Base-by-base conservation (phyloP, 2,329 filamentous ascomycete species). In the Clarireedia homoeocarpa region DNA sequence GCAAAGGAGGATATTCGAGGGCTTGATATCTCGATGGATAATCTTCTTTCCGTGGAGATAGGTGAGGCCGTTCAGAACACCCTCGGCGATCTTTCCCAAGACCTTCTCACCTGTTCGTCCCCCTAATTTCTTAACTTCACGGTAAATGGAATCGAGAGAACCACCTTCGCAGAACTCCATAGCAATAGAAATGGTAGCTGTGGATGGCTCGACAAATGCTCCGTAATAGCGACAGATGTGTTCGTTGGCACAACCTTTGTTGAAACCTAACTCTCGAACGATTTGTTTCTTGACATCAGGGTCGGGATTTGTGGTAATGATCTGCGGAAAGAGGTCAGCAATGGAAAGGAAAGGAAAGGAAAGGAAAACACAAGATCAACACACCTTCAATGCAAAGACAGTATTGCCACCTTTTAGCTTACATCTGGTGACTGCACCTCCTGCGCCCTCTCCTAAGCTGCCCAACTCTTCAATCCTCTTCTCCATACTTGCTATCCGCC, bases 121-220 rank as follows among this genome's bases (percentile, higher is more conserved):
- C 44, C 92, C 92, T 2, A 97, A 82, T 65, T 94, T 90, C 76
- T 96, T 96, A 38, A 99, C 91, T 73, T 99, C 94, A 63, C 89
- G 89, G 76, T 99, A 99, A 62, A 99, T 94, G 69, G 89, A 94
- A 74, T 99, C 91, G 20, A 99, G 80, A 48, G 90, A 96, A 53
- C 94, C 94, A 57, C 94, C 94, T 73, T 97, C 94, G 70, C 94
- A 99, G 67, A 95, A 97, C 71, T 99, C 94, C 94, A 99, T 99
- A 56, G 91, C 91, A 68, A 99, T 99, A 48, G 90, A 96, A 63
- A 99, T 97, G 48, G 92, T 97, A 51, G 91, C 90, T 9, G 90
- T 95, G n/a, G 90, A 87, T 57, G 94, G 88, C 69, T 99, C 92
- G 70, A 95, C 89, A 70, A 97, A 99, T 42, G 92, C 92, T 61